Base-by-base conservation (phyloP, 2,329 filamentous ascomycete genomes). In the Cladophialophora yegresii region DNA sequence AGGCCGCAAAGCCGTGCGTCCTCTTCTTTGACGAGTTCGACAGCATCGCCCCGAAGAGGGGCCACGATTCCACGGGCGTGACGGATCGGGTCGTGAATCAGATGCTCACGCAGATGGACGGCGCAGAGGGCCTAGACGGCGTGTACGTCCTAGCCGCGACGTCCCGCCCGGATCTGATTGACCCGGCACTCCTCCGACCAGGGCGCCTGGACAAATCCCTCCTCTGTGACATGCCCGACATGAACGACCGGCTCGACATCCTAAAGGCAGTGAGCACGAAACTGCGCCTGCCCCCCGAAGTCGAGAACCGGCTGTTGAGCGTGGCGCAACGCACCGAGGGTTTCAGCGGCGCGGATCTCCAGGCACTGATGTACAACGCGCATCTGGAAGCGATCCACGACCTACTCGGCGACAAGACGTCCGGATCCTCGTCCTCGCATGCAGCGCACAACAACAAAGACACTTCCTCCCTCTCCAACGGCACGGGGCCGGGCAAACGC, bases 21-120 rank as follows among this genome's bases (percentile, higher is more conserved):
- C 82, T 99, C 8, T 99, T 99, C 83, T 99, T 99, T 74, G 95
- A 99, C 74, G 95, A 99, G 76, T 99, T 99, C 74, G 95, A 99
- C 79, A 93, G 91, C 45, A 98, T 99, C 68, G 96, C 96, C 0
- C 95, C 95, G 2, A 99, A 98, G 78, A 86, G 95, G 79, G 95
- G 95, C 0, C 95, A 99, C 75, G 96, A 99, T 76, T 95, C 90
- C 1, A 99, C 95, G 0, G 95, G 96, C 69, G 96, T 99, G n/a
- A 99, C 95, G 0, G 96, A 99, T 77, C 87, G 96, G 43, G 96
- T 99, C 0, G 95, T 99, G 71, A 99, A 99, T 76, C 96, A 99
- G 81, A 87, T 99, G 63, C 84, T 99, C 10, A 99, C 96, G 0
- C 93, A 98, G 77, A 99, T 99, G 95, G 95, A 99, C 73, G 95